phyloP scores from a whole-genome alignment of 2,329 filamentous ascomycete species.

The Talaromyces rugulosus region DNA sequence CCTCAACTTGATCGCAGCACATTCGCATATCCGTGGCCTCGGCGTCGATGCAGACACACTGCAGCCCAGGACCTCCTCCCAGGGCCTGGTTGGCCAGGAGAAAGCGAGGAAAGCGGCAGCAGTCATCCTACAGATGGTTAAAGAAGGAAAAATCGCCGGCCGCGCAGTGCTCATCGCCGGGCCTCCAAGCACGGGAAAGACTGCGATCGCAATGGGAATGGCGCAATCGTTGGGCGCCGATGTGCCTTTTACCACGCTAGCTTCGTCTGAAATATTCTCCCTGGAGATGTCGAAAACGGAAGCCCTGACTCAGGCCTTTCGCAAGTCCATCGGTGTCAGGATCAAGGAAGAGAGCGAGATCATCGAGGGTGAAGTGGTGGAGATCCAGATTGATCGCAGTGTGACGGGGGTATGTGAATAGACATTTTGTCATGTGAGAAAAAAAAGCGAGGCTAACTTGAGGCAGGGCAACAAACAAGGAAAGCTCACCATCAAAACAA shows the following conservation, averaged over 20 bases:
- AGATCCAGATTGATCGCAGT: conserved; percentile 96
- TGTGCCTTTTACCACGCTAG: conserved; percentile 93
- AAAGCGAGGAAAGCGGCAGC: conserved; percentile 96
- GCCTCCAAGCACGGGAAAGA: conserved; percentile 95
- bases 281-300: conserved; percentile 99
- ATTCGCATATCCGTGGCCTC: conserved; percentile 95
- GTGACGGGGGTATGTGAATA: conserved; percentile 67
- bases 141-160: conserved; percentile 96
- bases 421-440: conserved; percentile 1
- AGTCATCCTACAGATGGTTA: conserved; percentile 97
- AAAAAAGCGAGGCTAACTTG: conserved; percentile 14
- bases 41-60: conserved; percentile 89
- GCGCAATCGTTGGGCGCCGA: conserved; percentile 90
- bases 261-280: conserved; percentile 95
- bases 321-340: conserved; percentile 94
- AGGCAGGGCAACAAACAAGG: conserved; percentile 84
- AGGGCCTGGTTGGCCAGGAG: conserved; percentile 92
- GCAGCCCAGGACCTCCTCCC: conserved; percentile 77
- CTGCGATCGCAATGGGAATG: conserved; percentile 98
- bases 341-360: conserved; percentile 99
- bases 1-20: conserved; percentile 94
- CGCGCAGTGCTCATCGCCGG: conserved; percentile 92
- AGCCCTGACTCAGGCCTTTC: conserved; percentile 95
- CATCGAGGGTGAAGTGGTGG: conserved; percentile 97
- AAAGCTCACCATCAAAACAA: conserved; percentile 98